phyloP scores from a whole-genome alignment of 176 grass and related monocot genomes.

The Aegilops umbellulata region DNA sequence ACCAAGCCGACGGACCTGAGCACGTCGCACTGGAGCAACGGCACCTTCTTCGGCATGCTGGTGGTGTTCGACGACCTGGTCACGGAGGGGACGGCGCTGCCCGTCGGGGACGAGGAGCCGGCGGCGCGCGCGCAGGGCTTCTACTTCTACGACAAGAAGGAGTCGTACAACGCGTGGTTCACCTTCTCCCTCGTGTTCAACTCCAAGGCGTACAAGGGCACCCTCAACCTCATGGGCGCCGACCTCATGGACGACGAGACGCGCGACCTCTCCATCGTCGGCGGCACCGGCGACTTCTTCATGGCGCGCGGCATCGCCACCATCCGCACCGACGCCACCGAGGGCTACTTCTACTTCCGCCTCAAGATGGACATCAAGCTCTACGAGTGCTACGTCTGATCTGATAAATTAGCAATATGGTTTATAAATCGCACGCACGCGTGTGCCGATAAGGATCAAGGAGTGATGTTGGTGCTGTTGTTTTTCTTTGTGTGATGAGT shows the following conservation, averaged over 20 bases:
- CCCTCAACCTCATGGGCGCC: constrained; percentile 40
- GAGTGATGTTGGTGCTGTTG: no score
- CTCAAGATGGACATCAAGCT: constrained; percentile 42
- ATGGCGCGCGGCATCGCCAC: constrained; percentile 43
- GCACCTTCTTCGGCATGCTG: constrained; percentile 24
- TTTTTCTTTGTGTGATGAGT: neutral
- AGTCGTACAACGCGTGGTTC: neutral
- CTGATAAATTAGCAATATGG: no score
- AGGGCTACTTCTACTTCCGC: constrained; percentile 24
- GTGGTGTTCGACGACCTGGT: constrained; percentile 34
- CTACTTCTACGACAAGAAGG: constrained; percentile 37
- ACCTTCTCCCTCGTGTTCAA: constrained; percentile 37
- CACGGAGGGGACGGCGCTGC: neutral
- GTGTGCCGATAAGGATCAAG: neutral
- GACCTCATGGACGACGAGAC: constrained; percentile 8
- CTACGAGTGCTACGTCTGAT: constrained; percentile 29
- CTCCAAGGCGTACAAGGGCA: constrained; percentile 27
- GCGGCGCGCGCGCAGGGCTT: constrained; percentile 29
- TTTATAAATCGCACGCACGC: neutral
- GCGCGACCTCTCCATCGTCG: constrained; percentile 26
- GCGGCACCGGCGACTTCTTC: constrained; percentile 52
- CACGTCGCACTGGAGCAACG: neutral
- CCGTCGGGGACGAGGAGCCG: neutral
- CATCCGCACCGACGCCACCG: neutral
- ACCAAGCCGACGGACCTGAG: constrained; percentile 17